Evolutionary conservation across 257 asterid genomes (phyloP).

Genomic region (Solanum arcanum): DNA sequence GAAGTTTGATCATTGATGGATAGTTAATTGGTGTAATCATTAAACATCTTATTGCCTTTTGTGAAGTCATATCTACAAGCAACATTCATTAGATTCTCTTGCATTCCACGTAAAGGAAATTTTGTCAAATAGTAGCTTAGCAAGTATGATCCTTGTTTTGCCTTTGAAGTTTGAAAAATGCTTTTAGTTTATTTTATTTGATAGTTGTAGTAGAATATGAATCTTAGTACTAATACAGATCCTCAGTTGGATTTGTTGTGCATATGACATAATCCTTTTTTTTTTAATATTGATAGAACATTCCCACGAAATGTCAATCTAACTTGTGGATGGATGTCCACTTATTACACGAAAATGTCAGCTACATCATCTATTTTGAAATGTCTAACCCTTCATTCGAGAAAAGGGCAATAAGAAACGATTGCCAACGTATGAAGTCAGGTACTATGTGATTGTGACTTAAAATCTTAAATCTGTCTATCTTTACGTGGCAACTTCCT

Average conservation of each 20-base stretch:
- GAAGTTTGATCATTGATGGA: background rate
- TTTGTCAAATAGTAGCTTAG: background rate
- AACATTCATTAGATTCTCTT: background rate
- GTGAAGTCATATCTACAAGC: background rate
- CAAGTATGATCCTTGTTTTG: background rate
- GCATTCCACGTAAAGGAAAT: background rate
- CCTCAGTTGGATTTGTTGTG: background rate
- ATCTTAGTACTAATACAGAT: background rate
- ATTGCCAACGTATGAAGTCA: background rate
- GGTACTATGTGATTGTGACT: background rate
- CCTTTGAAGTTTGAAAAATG: background rate
- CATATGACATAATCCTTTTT: background rate
- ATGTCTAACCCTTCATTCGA: background rate
- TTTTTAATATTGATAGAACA: background rate
- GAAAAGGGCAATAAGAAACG: background rate
- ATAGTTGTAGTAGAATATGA: background rate
- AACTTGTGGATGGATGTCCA: background rate
- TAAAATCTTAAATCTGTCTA: background rate
- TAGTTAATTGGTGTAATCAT: background rate
- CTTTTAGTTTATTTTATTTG: background rate
- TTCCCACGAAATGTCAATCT: background rate
- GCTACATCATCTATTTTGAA: background rate
- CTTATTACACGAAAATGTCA: background rate
- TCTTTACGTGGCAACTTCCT: background rate
- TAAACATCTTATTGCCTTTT: background rate